phyloP scores from a whole-genome alignment of 2,329 filamentous ascomycete species.

The Rhynchosporium agropyri region DNA sequence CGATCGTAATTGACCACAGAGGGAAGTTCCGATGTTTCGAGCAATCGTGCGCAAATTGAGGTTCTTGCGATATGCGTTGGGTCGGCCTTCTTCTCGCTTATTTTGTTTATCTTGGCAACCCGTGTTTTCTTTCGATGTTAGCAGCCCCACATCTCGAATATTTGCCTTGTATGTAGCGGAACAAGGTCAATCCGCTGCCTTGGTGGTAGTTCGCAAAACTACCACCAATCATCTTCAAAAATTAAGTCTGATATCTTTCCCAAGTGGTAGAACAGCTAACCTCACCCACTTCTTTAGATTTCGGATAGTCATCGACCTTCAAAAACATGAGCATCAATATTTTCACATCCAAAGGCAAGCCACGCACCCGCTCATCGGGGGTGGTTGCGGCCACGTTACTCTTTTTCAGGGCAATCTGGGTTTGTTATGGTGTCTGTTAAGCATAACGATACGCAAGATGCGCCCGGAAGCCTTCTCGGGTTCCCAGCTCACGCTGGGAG shows the following conservation, averaged over 20 bases:
- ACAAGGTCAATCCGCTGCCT: no score
- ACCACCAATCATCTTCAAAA: not conserved
- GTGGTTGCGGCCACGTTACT: not conserved
- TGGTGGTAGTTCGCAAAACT: no score
- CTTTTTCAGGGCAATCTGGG: not conserved
- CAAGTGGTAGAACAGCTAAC: not conserved
- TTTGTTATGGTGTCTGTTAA: not conserved
- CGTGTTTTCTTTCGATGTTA: no score
- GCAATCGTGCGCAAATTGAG: no score
- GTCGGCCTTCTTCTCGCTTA: not conserved
- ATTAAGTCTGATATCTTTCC: not conserved
- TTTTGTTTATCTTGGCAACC: not conserved
- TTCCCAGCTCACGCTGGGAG: not conserved
- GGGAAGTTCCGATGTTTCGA: no score
- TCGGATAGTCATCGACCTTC: slow-evolving; percentile 10
- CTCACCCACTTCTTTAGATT: not conserved
- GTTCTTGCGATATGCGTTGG: not conserved
- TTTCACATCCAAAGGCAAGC: no score
- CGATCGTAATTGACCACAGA: no score
- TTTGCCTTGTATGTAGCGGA: no score
- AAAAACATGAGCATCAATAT: not conserved
- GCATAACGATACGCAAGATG: not conserved
- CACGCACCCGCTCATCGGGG: not conserved
- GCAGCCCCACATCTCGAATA: no score
- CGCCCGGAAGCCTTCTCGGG: not conserved